These are phyloP conservation scores for Yarrowia yakushimensis DNA, from an alignment of 805 yeast genomes.

Conservation along the genomic window DNA sequence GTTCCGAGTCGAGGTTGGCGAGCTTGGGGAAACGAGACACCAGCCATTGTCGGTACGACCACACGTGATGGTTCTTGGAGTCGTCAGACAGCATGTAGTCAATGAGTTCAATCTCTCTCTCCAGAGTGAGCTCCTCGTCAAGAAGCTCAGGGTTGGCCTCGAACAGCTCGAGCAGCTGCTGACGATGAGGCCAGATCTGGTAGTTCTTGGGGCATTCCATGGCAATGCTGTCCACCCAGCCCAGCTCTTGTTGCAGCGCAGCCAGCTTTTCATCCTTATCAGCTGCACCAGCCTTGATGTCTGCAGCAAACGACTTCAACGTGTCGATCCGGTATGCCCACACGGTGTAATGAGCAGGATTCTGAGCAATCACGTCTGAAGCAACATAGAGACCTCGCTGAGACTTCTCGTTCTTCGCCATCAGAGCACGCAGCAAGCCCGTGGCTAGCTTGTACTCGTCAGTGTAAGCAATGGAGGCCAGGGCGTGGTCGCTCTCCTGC, in stretches of 20 bases:
- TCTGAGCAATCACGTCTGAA: conserved; percentile 54
- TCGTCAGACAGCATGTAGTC: conserved; percentile 71
- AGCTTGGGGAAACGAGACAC: conserved; percentile 40
- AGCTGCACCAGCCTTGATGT: conserved; percentile 34
- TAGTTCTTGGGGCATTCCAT: conserved; percentile 81
- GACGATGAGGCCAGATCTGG: conserved; percentile 96
- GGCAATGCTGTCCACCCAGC: conserved; percentile 77
- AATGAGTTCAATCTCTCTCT: conserved; percentile 63
- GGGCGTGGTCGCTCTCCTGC: conserved; percentile 33
- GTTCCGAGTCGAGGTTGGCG: conserved; percentile 42
- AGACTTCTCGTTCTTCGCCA: conserved; percentile 58
- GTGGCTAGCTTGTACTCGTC: conserved; percentile 64
- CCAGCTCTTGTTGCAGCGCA: conserved; percentile 48
- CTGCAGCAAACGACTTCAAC: conserved; percentile 34
- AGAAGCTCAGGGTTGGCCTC: conserved; percentile 25
- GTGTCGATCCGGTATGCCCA: conserved; percentile 53
- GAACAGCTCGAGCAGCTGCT: conserved; percentile 43
- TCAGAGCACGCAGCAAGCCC: conserved; percentile 58
- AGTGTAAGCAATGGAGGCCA: conserved; percentile 52
- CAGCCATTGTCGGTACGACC: conserved; percentile 90
- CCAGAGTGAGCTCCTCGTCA: conserved; percentile 31
- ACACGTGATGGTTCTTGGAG: conserved; percentile 89
- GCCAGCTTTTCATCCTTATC: conserved; percentile 13
- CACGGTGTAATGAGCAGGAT: conserved; percentile 88
- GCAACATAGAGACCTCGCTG: conserved; percentile 71